These are phyloP conservation scores for Vanderwaltozyma tropicalis DNA, from an alignment of 805 yeast genomes.

Conservation along the genomic window DNA sequence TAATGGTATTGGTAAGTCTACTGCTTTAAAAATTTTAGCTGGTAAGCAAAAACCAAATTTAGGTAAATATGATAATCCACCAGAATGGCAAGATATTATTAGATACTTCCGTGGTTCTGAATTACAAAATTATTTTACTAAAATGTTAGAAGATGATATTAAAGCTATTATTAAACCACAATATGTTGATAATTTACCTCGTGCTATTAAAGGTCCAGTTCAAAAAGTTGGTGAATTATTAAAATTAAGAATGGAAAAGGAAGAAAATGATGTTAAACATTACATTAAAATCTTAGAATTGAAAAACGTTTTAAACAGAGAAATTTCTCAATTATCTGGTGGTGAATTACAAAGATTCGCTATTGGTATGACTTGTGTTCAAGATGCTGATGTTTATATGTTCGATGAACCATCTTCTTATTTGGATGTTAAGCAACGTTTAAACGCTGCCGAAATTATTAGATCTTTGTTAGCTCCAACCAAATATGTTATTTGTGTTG, in stretches of 20 bases:
- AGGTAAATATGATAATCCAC: constrained; percentile 91
- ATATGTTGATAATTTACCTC: constrained; percentile 94
- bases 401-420: constrained; percentile 99
- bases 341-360: constrained; percentile 99
- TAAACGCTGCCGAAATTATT: constrained; percentile 91
- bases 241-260: constrained; percentile 65
- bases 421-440: constrained; percentile 96
- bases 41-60: constrained; percentile 96
- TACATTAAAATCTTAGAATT: constrained; percentile 67
- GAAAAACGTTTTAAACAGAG: constrained; percentile 69
- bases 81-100: constrained; percentile 92
- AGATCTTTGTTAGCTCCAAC: constrained; percentile 73
- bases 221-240: constrained; percentile 79
- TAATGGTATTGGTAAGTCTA: constrained; percentile 97
- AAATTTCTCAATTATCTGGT: constrained; percentile 84
- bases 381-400: constrained; percentile 93
- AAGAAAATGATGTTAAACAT: constrained; percentile 48
- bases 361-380: constrained; percentile 93
- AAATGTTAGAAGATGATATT: constrained; percentile 84
- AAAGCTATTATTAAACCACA: constrained; percentile 98
- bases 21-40: constrained; percentile 91
- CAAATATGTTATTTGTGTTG: constrained; percentile 88
- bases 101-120: constrained; percentile 93
- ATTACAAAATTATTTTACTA: constrained; percentile 90
- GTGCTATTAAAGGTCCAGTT: constrained; percentile 86